These are phyloP conservation scores for Termitomyces bulborhizus DNA, from an alignment of 768 basidiomycete species.

Conservation along the genomic window DNA sequence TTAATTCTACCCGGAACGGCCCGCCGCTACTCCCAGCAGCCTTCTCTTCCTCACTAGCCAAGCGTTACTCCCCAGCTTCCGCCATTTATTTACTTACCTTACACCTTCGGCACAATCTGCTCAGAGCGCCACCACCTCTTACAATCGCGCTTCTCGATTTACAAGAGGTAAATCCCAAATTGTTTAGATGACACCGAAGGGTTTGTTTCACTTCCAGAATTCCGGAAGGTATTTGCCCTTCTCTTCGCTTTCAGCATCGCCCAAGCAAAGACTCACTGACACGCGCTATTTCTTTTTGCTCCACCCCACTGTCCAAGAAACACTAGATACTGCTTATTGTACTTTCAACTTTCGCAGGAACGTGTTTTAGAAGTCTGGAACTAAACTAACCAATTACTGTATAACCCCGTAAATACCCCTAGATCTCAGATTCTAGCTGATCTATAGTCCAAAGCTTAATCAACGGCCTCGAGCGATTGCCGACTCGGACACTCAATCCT, in stretches of 20 bases:
- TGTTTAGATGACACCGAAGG: conserved; percentile 12
- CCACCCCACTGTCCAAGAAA: background rate
- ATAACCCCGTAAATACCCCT: background rate
- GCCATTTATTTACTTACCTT: conserved; percentile 1
- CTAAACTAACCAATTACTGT: background rate
- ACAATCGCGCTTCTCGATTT: background rate
- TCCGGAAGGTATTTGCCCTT: conserved; percentile 1
- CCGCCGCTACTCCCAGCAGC: conserved; percentile 2
- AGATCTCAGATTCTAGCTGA: conserved; percentile 6
- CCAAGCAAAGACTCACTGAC: conserved; percentile 2
- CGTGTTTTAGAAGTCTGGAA: background rate
- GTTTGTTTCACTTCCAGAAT: conserved; percentile 5
- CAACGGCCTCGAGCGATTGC: background rate
- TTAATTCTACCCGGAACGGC: conserved; percentile 14
- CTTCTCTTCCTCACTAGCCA: conserved; percentile 11
- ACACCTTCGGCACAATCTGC: conserved; percentile 5
- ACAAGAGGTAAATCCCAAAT: conserved; percentile 13
- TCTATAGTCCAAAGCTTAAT: conserved; percentile 7
- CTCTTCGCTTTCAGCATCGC: background rate
- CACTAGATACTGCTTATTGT: background rate
- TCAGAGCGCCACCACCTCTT: conserved; percentile 10
- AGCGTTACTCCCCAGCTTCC: conserved; percentile 5
- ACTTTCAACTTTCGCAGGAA: background rate
- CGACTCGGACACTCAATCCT: background rate
- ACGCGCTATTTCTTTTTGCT: background rate